phyloP scores from a whole-genome alignment of 768 basidiomycete species.

The Tulasnella sp. region DNA sequence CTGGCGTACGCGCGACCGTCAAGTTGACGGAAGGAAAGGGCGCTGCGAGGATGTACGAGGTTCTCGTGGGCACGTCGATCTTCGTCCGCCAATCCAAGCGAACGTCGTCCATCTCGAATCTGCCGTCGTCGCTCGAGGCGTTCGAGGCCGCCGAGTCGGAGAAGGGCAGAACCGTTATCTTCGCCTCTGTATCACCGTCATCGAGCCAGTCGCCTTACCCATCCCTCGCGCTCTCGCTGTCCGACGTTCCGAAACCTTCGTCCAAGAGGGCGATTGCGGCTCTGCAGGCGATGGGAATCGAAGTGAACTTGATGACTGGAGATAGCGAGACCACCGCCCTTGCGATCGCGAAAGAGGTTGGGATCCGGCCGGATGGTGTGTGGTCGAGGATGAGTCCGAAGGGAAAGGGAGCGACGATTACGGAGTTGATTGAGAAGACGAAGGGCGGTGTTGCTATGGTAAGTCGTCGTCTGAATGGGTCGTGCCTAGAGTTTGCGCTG shows the following conservation, averaged over 20 bases:
- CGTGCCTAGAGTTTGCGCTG: neutral
- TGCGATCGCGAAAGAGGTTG: slow-evolving; percentile 83
- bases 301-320: slow-evolving; percentile 89
- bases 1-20: slow-evolving; percentile 70
- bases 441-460: slow-evolving; percentile 85
- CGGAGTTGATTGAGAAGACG: slow-evolving; percentile 64
- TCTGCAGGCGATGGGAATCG: slow-evolving; percentile 79
- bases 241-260: slow-evolving; percentile 79
- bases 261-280: slow-evolving; percentile 73
- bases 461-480: slow-evolving; percentile 20
- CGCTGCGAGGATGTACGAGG: slow-evolving; percentile 27
- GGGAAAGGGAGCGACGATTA: slow-evolving; percentile 80
- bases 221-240: slow-evolving; percentile 69
- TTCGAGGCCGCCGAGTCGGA: slow-evolving; percentile 65
- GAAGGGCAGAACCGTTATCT: slow-evolving; percentile 76
- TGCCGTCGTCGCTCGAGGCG: slow-evolving; percentile 46
- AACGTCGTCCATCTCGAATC: slow-evolving; percentile 23
- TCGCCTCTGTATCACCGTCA: slow-evolving; percentile 48
- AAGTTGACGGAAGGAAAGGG: slow-evolving; percentile 31
- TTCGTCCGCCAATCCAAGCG: slow-evolving; percentile 49
- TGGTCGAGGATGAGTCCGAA: slow-evolving; percentile 92
- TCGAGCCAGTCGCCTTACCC: slow-evolving; percentile 40
- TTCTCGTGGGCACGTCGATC: slow-evolving; percentile 65
- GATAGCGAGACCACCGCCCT: slow-evolving; percentile 77
- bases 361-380: slow-evolving; percentile 70